Percentiles rank a stretch among this genome's conserved stretches.
Evolutionary conservation across 2,329 filamentous ascomycete genomes (phyloP).

Genomic region (Phyllosticta citribraziliensis): DNA sequence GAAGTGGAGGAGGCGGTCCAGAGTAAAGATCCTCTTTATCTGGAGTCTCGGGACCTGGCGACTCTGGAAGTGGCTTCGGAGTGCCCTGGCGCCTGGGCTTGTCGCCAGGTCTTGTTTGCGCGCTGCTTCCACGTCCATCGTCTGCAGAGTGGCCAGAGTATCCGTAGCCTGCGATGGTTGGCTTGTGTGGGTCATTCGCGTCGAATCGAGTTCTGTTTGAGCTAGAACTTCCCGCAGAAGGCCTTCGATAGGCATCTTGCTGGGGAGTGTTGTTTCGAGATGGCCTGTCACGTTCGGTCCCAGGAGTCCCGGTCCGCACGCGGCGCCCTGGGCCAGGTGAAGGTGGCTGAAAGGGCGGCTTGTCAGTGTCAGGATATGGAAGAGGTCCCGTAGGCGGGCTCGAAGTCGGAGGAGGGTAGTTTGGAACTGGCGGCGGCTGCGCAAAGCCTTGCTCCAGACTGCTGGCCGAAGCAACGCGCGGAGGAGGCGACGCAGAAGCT

Average conservation of each 20-base stretch:
- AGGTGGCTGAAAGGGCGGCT: conserved; percentile 18
- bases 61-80: conserved; percentile 77
- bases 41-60: conserved; percentile 63
- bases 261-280: conserved; percentile 25
- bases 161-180: conserved; percentile 37
- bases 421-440: conserved; percentile 41
- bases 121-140: conserved; percentile 18
- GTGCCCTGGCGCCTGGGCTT: conserved; percentile 61
- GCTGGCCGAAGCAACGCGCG: conserved; percentile 51
- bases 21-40: conserved; percentile 77
- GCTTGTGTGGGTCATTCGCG: conserved; percentile 39
- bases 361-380: conserved; percentile 36
- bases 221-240: conserved; percentile 19
- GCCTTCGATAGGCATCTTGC: conserved; percentile 20
- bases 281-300: conserved; percentile 26
- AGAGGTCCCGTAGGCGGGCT: conserved; percentile 36
- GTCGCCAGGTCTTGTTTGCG: conserved; percentile 54
- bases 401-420: conserved; percentile 52
- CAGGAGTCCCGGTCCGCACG: conserved; percentile 22
- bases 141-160: conserved; percentile 21
- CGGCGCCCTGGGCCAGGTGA: conserved; percentile 12
- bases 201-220: conserved; percentile 34
- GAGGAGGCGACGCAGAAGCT: conserved; percentile 43
- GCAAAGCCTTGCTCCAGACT: conserved; percentile 38
- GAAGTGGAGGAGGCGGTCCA: conserved; percentile 34